Evolutionary conservation across 164 flowering plant genomes (phyloP).

Genomic region (Magnolia sinica): DNA sequence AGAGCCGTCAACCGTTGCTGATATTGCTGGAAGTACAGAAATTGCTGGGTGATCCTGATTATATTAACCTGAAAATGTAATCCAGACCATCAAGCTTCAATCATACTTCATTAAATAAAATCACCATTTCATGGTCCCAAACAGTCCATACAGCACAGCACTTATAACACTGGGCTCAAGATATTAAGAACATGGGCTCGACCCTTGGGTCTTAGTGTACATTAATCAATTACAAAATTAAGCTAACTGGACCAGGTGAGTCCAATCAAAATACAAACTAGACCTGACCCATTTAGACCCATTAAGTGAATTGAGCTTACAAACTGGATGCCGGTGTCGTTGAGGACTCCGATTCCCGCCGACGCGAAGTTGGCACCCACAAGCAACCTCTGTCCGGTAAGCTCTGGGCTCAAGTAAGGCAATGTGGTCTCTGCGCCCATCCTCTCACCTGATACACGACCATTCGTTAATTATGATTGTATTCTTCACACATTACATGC

Average conservation of each 20-base stretch:
- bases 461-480: not conserved
- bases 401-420: conserved; percentile 58
- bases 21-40: conserved; percentile 39
- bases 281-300: not conserved
- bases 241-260: no score
- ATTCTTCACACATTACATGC: not conserved
- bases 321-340: conserved; percentile 74
- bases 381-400: conserved; percentile 50
- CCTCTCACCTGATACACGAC: conserved; percentile 36
- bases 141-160: not conserved
- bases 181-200: not conserved
- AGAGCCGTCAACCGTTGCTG: conserved; percentile 37
- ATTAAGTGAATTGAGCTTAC: conserved; percentile 33
- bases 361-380: conserved; percentile 84
- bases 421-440: conserved; percentile 44
- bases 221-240: no score
- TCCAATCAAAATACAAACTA: no score
- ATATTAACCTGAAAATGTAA: conserved; percentile 42
- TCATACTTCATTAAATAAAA: not conserved
- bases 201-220: no score
- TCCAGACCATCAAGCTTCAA: not conserved
- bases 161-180: not conserved
- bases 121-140: not conserved
- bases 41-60: conserved; percentile 42
- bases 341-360: conserved; percentile 74